Conservation (phyloP, 495 filamentous ascomycete genomes). For the Talaromyces borbonicus region DNA sequence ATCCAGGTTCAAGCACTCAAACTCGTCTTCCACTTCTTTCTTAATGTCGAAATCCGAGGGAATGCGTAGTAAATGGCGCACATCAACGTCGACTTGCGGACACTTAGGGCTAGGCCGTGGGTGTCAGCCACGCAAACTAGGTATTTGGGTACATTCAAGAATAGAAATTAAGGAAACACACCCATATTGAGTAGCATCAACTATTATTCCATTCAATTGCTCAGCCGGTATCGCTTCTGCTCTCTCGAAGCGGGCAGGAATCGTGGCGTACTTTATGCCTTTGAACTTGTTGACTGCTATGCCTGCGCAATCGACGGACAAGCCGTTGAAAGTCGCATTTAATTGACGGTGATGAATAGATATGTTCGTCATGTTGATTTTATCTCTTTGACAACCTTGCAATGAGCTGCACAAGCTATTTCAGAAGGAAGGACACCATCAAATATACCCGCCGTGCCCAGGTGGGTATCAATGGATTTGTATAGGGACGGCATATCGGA, state of each 20-base stretch:
- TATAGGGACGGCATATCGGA: too few species aligned
- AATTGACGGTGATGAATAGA: constrained; percentile 18
- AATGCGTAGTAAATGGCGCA: constrained; percentile 17
- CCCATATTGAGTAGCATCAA: constrained; percentile 29
- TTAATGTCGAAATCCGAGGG: constrained; percentile 1
- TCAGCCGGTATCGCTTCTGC: constrained; percentile 14
- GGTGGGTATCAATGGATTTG: too few species aligned
- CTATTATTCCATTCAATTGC: constrained; percentile 15
- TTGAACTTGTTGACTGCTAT: constrained; percentile 22
- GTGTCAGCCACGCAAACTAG: too few species aligned
- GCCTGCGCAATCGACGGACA: constrained; percentile 9
- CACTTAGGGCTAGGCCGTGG: constrained; percentile 32
- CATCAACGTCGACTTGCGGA: constrained; percentile 27
- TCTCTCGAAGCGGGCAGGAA: constrained; percentile 29
- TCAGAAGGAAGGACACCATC: too few species aligned
- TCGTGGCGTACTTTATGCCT: constrained; percentile 27
- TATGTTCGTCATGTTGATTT: constrained; percentile 17
- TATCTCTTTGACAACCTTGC: too few species aligned
- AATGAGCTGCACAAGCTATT: too few species aligned
- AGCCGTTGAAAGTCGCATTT: constrained; percentile 26
- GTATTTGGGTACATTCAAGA: too few species aligned
- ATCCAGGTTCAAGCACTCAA: constrained; percentile 35
- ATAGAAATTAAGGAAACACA: constrained; percentile 9
- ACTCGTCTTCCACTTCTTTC: constrained; percentile 29
- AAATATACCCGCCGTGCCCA: too few species aligned